These are phyloP conservation scores for Xenosphaeropsis pyriputrescens DNA, from an alignment of 2,329 filamentous ascomycete genomes.

Conservation along the genomic window DNA sequence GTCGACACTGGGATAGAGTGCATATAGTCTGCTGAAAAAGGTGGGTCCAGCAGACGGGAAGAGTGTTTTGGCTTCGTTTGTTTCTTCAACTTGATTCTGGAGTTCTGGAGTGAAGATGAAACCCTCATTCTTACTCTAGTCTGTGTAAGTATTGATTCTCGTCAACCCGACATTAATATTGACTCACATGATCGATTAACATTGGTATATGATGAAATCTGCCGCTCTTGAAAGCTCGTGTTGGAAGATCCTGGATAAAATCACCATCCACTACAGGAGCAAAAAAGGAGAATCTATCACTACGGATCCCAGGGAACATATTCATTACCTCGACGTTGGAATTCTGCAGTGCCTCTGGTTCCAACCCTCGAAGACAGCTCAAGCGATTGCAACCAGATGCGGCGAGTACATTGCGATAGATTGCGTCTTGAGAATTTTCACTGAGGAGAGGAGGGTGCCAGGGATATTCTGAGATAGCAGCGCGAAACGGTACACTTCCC, in stretches of 20 bases:
- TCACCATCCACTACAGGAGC: neutral
- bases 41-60: slow-evolving; percentile 20
- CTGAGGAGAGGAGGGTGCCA: slow-evolving; percentile 20
- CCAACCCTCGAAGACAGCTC: neutral
- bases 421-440: slow-evolving; percentile 14
- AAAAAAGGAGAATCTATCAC: neutral
- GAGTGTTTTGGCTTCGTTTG: slow-evolving; percentile 14
- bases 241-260: neutral
- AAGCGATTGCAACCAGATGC: neutral
- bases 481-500: slow-evolving; percentile 23
- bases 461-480: slow-evolving; percentile 22
- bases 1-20: slow-evolving; percentile 18
- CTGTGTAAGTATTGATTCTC: neutral
- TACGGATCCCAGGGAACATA: neutral
- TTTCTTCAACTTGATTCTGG: slow-evolving; percentile 14
- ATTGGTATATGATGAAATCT: slow-evolving; percentile 17
- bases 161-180: too few relatives aligned
- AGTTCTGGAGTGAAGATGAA: slow-evolving; percentile 18
- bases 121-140: slow-evolving; percentile 21
- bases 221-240: neutral
- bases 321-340: neutral
- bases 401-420: slow-evolving; percentile 10
- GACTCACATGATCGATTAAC: slow-evolving; percentile 14
- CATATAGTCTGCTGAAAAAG: slow-evolving; percentile 23
- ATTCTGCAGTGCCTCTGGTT: neutral